Evolutionary conservation across 139 green algal genomes (phyloP).

Genomic region (Coccomyxa sp.): DNA sequence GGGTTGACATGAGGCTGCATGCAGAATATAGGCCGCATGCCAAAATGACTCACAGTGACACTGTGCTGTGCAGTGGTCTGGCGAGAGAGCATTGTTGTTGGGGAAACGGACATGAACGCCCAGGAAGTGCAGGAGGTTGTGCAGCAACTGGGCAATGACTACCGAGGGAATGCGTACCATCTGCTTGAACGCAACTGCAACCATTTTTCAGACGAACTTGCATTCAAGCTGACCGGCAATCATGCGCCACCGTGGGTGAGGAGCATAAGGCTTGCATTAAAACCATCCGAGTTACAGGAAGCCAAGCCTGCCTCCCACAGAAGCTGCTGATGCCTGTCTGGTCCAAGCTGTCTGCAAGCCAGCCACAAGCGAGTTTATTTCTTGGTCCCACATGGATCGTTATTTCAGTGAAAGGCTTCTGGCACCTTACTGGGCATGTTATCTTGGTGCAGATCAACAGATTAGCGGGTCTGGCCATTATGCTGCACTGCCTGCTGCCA

Average conservation of each 20-base stretch:
- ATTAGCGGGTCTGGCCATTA: slow-evolving; percentile 72
- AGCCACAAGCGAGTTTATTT: too few species aligned
- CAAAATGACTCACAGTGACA: not conserved
- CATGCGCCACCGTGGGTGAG: slow-evolving; percentile 61
- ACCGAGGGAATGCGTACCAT: slow-evolving; percentile 81
- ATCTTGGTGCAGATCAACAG: slow-evolving; percentile 68
- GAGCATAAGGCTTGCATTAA: not conserved
- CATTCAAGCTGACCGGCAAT: slow-evolving; percentile 55
- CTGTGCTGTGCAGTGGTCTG: slow-evolving; percentile 42
- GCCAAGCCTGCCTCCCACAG: too few species aligned
- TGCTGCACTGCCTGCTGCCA: slow-evolving; percentile 82
- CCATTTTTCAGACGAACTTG: slow-evolving; percentile 75
- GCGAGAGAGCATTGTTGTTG: slow-evolving; percentile 62
- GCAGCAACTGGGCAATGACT: slow-evolving; percentile 69
- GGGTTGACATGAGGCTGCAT: not conserved
- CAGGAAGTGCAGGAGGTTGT: slow-evolving; percentile 67
- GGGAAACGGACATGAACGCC: slow-evolving; percentile 54
- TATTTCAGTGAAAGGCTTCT: too few species aligned
- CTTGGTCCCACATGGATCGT: too few species aligned
- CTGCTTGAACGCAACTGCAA: slow-evolving; percentile 90
- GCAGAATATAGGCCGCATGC: not conserved
- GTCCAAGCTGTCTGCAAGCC: too few species aligned
- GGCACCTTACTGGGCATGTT: too few species aligned
- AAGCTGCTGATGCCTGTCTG: too few species aligned
- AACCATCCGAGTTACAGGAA: too few species aligned